Conservation (phyloP, 2,329 filamentous ascomycete species). For the Metarhizium brunneum region DNA sequence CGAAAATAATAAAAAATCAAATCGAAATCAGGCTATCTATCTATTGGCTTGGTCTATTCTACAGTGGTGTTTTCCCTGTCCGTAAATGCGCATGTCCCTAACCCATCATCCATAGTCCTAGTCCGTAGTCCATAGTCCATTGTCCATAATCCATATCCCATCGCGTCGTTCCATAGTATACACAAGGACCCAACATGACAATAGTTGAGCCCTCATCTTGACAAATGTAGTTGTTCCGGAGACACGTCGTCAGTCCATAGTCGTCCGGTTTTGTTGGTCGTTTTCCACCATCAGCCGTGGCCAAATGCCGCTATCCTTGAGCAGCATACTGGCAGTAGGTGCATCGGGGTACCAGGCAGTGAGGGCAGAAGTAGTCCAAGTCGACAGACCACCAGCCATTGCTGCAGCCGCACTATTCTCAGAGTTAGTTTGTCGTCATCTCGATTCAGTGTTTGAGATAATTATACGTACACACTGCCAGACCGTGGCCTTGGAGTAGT, state of each 20-base stretch:
- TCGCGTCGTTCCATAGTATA: neutral
- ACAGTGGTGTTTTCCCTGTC: neutral
- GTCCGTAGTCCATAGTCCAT: neutral
- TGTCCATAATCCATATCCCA: neutral
- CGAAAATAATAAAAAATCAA: neutral
- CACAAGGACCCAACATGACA: neutral
- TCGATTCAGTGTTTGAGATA: too few relatives aligned
- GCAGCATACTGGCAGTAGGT: slow-evolving; percentile 11
- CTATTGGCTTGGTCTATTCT: slow-evolving; percentile 4
- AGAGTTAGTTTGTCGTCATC: neutral
- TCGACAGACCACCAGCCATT: slow-evolving; percentile 12
- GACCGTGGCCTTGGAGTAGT: neutral
- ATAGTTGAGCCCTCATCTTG: neutral
- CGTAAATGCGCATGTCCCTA: neutral
- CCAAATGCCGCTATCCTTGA: neutral
- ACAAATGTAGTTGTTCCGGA: neutral
- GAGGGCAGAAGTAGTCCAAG: slow-evolving; percentile 11
- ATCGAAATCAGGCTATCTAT: neutral
- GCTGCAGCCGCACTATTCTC: slow-evolving; percentile 11
- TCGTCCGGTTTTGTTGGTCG: neutral
- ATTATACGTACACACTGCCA: slow-evolving; percentile 11
- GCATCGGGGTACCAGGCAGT: slow-evolving; percentile 14
- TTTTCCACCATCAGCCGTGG: neutral
- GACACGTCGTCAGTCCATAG: neutral
- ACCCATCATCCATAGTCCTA: neutral